A percentile compares a stretch with the other conserved stretches of the same genome.
These are phyloP conservation scores for Sergeia podlipaevii DNA, from an alignment of 208 protist genomes.

Conservation along the genomic window DNA sequence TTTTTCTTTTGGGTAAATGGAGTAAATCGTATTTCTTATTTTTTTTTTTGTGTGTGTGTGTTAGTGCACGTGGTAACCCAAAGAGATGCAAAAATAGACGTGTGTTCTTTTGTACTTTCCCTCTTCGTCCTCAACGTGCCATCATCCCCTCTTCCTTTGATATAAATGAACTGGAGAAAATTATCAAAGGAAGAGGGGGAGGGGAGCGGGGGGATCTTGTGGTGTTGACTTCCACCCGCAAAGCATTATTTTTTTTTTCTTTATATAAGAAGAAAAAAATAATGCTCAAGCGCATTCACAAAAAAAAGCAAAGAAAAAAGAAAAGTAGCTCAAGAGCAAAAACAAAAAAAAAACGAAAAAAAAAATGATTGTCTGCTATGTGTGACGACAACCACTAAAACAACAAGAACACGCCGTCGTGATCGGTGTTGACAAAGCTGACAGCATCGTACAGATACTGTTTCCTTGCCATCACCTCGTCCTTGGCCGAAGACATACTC, in stretches of 20 bases:
- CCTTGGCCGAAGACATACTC: neutral
- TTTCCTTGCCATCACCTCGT: neutral
- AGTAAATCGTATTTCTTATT: no score
- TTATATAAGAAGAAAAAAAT: slow-evolving; percentile 9
- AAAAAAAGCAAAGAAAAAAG: neutral
- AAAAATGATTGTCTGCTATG: no score
- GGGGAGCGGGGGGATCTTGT: slow-evolving; percentile 2
- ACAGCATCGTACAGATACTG: slow-evolving; percentile 54
- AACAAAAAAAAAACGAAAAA: slow-evolving; percentile 6
- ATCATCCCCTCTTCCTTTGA: no score
- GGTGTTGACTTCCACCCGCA: no score
- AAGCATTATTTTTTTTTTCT: no score
- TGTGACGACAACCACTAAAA: neutral
- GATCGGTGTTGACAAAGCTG: slow-evolving; percentile 58
- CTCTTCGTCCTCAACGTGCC: slow-evolving; percentile 4
- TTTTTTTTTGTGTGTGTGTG: no score
- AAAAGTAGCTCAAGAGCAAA: neutral
- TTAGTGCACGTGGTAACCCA: no score
- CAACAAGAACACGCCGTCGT: slow-evolving; percentile 46
- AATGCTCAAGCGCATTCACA: no score
- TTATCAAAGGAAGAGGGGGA: neutral
- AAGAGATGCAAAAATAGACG: no score
- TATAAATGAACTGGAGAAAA: no score
- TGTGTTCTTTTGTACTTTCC: no score
- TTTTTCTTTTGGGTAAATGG: no score